phyloP scores from a whole-genome alignment of 73 alveolate genomes.

The Tetrahymena malaccensis region DNA sequence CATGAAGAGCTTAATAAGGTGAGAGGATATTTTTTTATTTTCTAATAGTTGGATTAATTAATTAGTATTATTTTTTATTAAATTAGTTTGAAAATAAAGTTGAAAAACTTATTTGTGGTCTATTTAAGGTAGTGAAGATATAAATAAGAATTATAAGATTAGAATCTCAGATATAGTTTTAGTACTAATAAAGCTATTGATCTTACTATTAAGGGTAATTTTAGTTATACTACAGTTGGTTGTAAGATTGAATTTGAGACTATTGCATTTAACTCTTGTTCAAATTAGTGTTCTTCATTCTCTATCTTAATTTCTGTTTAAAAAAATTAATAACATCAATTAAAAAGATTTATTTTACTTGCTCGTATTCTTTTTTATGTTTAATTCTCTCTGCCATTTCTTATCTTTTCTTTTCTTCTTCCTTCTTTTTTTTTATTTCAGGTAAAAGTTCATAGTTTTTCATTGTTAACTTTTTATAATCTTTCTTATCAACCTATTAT shows the following conservation, averaged over 20 bases:
- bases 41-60: too few relatives aligned
- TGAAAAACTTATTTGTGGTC: too few relatives aligned
- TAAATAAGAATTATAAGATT: neutral
- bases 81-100: too few relatives aligned
- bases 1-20: too few relatives aligned
- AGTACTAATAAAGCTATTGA: neutral
- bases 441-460: constrained; percentile 71
- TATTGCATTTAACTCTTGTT: neutral
- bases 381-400: constrained; percentile 45
- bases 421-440: constrained; percentile 62
- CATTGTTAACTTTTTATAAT: constrained; percentile 54
- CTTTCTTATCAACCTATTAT: constrained; percentile 51
- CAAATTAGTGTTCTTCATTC: neutral
- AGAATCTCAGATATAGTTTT: neutral
- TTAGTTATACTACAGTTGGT: neutral
- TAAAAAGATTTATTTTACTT: constrained; percentile 16
- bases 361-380: constrained; percentile 50
- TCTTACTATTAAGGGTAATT: neutral
- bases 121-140: too few relatives aligned
- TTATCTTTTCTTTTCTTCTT: constrained; percentile 55
- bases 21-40: too few relatives aligned
- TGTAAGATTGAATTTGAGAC: neutral
- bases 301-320: neutral
- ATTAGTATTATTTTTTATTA: too few relatives aligned
- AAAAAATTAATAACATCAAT: neutral